Percentiles rank a stretch among this genome's conserved stretches.
Conservation (phyloP, 2,329 filamentous ascomycete species). For the Tolypocladium paradoxum region DNA sequence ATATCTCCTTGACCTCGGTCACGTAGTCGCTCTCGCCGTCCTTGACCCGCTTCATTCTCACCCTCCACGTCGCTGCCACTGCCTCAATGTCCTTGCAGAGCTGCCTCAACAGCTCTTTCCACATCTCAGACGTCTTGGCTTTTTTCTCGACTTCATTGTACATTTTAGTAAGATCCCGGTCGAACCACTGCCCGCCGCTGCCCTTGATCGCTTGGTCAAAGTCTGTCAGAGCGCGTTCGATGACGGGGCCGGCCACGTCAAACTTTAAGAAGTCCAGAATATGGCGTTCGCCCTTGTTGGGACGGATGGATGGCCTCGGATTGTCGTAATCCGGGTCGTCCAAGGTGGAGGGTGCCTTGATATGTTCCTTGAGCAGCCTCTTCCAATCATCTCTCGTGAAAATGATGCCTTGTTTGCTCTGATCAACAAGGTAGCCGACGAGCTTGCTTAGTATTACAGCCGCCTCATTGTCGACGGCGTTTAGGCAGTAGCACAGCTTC, state of each 20-base stretch:
- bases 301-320: constrained; percentile 14
- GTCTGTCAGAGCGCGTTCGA: constrained; percentile 23
- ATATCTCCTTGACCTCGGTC: constrained; percentile 20
- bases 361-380: constrained; percentile 18
- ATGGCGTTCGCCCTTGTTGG: constrained; percentile 24
- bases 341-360: constrained; percentile 12
- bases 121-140: constrained; percentile 13
- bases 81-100: constrained; percentile 23
- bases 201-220: constrained; percentile 16
- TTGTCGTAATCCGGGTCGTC: constrained; percentile 34
- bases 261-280: constrained; percentile 56
- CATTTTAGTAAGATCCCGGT: constrained; percentile 8
- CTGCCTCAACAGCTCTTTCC: constrained; percentile 18
- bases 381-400: constrained; percentile 34
- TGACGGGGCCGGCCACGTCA: constrained; percentile 30
- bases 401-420: constrained; percentile 41
- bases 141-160: constrained; percentile 22
- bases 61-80: constrained; percentile 24
- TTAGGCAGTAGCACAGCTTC: constrained; percentile 46
- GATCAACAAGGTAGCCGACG: constrained; percentile 45
- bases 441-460: constrained; percentile 41
- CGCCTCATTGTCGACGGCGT: constrained; percentile 31
- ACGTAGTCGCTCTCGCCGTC: constrained; percentile 9
- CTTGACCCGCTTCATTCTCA: constrained; percentile 1
- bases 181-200: not conserved